Base-by-base conservation (phyloP, 2,329 filamentous ascomycete species). In the Exophiala dermatitidis region DNA sequence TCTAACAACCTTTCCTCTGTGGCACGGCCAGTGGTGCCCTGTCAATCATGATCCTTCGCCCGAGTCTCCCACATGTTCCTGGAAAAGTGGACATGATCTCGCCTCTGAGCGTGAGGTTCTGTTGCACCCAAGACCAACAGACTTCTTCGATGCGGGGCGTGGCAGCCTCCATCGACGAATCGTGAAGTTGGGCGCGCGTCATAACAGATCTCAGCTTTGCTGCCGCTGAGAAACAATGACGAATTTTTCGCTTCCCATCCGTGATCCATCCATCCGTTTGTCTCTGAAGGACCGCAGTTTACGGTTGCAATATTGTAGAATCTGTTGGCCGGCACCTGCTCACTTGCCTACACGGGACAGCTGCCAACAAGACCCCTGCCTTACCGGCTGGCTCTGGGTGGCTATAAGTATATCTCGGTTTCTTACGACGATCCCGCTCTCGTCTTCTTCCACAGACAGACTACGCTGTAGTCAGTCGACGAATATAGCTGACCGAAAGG, bases 401-500 rank as follows among this genome's bases (percentile, higher is more conserved):
- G 10, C 6, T 43, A 41, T 33, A 45, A 32, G 32, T 46, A 44
- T 28, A 29, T 32, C 29, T 34, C 26, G 4, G n/a, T 49, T 12
- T 26, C 41, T 43, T 12, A 19, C 29, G n/a, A 19, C 31, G 41
- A 9, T 3, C 45, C 26, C 12, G 32, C 5, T 28, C 29, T 41
- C 12, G 10, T 19, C 40, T n/a, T 41, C n/a, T 34, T 43, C 38
- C 26, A 26, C 47, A 6, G 29, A 37, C 51, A 53, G 45, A 40
- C 50, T 46, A 19, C 53, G 26, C 34, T 34, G 41, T 37, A 6
- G 53, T 37, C 37, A 32, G 19, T 10, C 47, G 46, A 31, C 19
- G 33, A 38, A 42, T 33, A 44, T 53, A 56, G 52, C 52, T 53
- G 53, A 48, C 52, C 47, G 50, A 58, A 56, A 58, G 50, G 49